phyloP scores from a whole-genome alignment of 768 basidiomycete species.

The Termitomyces sp. region DNA sequence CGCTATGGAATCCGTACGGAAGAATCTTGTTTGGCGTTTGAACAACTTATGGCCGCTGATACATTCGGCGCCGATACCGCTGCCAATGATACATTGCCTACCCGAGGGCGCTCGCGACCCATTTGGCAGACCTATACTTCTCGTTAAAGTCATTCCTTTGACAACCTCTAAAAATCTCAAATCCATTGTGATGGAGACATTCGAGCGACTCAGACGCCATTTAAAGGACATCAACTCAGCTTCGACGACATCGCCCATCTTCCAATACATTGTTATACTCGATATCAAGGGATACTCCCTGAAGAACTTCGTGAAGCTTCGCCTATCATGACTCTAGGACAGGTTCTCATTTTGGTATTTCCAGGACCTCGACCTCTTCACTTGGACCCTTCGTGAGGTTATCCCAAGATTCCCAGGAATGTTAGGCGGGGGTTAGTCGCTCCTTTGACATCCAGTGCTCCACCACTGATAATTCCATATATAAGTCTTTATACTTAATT shows the following conservation, averaged over 20 bases:
- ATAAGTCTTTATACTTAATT: constrained; percentile 69
- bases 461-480: constrained; percentile 7
- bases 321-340: constrained; percentile 3
- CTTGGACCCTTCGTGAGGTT: constrained; percentile 65
- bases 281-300: constrained; percentile 59
- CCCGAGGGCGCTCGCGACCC: constrained; percentile 55
- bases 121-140: constrained; percentile 62
- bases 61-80: constrained; percentile 27
- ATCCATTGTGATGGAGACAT: constrained; percentile 42
- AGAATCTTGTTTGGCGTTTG: constrained; percentile 58
- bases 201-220: constrained; percentile 59
- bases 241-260: constrained; percentile 32
- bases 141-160: constrained; percentile 48
- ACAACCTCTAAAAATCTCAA: constrained; percentile 38
- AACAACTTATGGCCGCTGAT: constrained; percentile 38
- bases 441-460: constrained; percentile 2
- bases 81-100: constrained; percentile 47
- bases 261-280: constrained; percentile 70
- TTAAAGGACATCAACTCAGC: constrained; percentile 47
- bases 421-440: constrained; percentile 62
- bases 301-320: constrained; percentile 47
- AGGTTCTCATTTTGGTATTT: constrained; percentile 14
- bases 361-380: constrained; percentile 60
- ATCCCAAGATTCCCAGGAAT: constrained; percentile 74
- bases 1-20: constrained; percentile 56